Base-by-base conservation (phyloP, 2,329 filamentous ascomycete genomes). In the Alternaria sp. region DNA sequence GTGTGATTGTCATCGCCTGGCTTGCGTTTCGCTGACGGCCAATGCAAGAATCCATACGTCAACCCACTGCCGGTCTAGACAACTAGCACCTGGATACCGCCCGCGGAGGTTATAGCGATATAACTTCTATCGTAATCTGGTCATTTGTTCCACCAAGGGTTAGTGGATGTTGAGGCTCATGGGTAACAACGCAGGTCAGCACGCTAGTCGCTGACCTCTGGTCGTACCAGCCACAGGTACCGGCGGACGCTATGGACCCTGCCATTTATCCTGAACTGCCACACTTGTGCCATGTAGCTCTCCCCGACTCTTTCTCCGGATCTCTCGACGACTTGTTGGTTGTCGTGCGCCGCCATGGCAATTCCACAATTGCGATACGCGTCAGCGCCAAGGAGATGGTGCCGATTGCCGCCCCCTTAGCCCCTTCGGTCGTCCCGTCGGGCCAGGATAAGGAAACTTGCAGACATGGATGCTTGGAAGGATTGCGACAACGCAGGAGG, bases 371-470 rank as follows among this genome's bases (percentile, higher is more conserved):
- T 26, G 39, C 57, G 51, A 59, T 56, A 59, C 67, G 65, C 67
- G 65, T 68, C 67, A 68, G 64, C 62, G 67, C 67, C 67, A 69
- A 69, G 67, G 36, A 26, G 32, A 49, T 51, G 49, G 60, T 69
- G 64, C 65, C 66, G 65, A 63, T 43, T 67, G 48, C 65, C 67
- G 63, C 47, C 63, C 57, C 63, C 59, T 67, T 67, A 64, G 56
- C 66, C 65, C 47, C 44, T 56, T 69, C 57, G 24, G 66, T 64
- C 54, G 34, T 51, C 54, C 59, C 54, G 44, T 44, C 57, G 30
- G 53, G 59, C 51, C 42, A 61, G 47, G 55, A 48, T 36, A 48
- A 24, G 57, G 63, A 53, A 61, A 57, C 43, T 53, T 54, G 54
- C 54, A 59, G 53, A 58, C 59, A 54, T 49, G 60, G 47, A 52